Percentiles rank a stretch among this genome's conserved stretches.
These are phyloP conservation scores for Colletotrichum cordylinicola DNA, from an alignment of 2,329 filamentous ascomycete genomes.

Conservation along the genomic window DNA sequence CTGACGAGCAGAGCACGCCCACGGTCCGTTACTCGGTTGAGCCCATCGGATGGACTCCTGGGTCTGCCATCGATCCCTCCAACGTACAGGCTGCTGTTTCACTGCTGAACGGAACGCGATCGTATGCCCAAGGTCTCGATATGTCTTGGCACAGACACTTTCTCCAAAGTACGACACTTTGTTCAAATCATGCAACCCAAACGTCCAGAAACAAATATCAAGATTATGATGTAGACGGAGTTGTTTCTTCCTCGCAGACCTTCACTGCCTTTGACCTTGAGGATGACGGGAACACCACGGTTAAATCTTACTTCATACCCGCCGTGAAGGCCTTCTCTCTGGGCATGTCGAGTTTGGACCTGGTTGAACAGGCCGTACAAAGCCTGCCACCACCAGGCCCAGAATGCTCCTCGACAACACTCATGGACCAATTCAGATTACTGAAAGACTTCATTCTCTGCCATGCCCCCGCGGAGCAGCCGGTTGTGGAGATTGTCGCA, in stretches of 20 bases:
- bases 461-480: neutral
- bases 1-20: constrained; percentile 22
- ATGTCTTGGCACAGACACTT: constrained; percentile 24
- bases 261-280: constrained; percentile 31
- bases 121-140: constrained; percentile 17
- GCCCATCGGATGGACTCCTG: constrained; percentile 31
- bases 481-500: constrained; percentile 31
- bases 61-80: neutral
- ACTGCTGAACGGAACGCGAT: neutral
- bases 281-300: neutral
- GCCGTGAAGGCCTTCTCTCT: neutral
- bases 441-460: neutral
- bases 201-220: neutral
- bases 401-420: neutral
- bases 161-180: neutral
- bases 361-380: neutral
- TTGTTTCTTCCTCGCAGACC: neutral
- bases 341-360: constrained; percentile 1
- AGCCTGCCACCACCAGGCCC: neutral
- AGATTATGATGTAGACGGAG: neutral
- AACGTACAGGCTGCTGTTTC: neutral
- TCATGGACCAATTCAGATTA: neutral
- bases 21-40: constrained; percentile 37
- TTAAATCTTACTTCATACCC: constrained; percentile 32
- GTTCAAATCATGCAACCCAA: neutral